phyloP scores from a whole-genome alignment of 495 filamentous ascomycete genomes.

The Staphylotrichum tortipilum region DNA sequence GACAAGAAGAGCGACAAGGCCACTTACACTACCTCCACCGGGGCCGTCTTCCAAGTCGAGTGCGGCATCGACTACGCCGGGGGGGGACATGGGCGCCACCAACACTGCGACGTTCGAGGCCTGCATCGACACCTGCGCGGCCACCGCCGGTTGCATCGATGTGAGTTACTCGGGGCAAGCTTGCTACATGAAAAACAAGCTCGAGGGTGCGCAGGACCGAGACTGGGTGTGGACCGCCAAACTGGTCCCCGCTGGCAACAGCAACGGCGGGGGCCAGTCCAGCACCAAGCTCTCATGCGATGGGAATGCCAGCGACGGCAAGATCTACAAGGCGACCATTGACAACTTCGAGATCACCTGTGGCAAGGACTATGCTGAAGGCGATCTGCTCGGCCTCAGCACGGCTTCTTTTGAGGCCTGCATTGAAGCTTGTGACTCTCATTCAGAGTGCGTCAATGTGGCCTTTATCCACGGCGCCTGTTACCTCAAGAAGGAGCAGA shows the following conservation, averaged over 20 bases:
- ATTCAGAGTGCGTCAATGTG: not conserved
- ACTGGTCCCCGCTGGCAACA: not conserved
- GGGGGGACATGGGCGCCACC: not conserved
- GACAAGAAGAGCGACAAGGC: not conserved
- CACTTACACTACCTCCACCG: not conserved
- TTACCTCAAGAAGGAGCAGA: constrained; percentile 4
- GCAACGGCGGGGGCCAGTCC: not conserved
- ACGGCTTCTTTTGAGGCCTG: not conserved
- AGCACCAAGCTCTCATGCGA: not conserved
- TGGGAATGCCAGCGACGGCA: not conserved
- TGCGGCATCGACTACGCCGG: constrained; percentile 4
- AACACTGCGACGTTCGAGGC: not conserved
- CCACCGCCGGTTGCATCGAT: not conserved
- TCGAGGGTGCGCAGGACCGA: not conserved
- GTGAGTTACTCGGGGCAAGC: not conserved
- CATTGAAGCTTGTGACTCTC: not conserved
- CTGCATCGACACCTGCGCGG: constrained; percentile 3
- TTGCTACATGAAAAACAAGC: constrained; percentile 4
- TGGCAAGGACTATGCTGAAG: constrained; percentile 1
- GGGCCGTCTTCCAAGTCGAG: not conserved
- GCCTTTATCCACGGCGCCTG: constrained; percentile 1
- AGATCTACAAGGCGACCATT: not conserved
- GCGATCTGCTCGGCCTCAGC: not conserved
- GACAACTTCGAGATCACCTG: constrained; percentile 2
- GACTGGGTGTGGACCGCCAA: not conserved